Base-by-base conservation (phyloP, 208 protist genomes). In the Leptomonas seymouri region DNA sequence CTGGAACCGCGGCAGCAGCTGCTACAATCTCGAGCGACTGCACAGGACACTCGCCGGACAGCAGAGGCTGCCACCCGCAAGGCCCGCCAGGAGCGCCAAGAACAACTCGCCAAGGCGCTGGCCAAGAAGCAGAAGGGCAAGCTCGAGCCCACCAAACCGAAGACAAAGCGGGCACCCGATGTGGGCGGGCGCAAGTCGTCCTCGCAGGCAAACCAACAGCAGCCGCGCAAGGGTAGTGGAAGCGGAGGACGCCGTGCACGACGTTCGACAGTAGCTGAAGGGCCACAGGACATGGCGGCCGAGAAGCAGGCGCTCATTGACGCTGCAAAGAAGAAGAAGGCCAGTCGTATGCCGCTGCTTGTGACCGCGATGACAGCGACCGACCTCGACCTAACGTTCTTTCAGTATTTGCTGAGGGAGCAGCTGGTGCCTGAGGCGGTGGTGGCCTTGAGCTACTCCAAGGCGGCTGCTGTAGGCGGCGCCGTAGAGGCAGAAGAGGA, bases 31-130 rank as follows among this genome's bases (percentile, higher is more conserved):
- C 87, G 89, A 23, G 62, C 62, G 18, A 58, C 76, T 9, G 60
- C 70, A n/a, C 36, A 73, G 27, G 30, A 44, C 3, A 21, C 20
- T 6, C 80, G 88, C 27, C 62, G 60, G 25, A 74, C 75, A 51
- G 82, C 80, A 28, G 86, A 92, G 58, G 59, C 58, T 23, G 67
- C 62, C 42, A 78, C 88, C 67, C 80, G 81, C 39, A 74, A 84
- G 51, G 70, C 75, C 44, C 82, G 89, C 30, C 78, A 79, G 31
- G 86, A 93, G 34, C 79, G 89, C 2, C 28, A 80, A 30, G 89
- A 90, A 76, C 85, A 87, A 67, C 84, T 86, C 15, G 44, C 65
- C 34, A 79, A 80, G 66, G 53, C 61, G 2, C 64, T 80, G 66
- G 18, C 53, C 21, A 93, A 89, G 67, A 84, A 78, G 28, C 77